These are phyloP conservation scores for Stereum hirsutum DNA, from an alignment of 1,284 basidiomycete genomes.

Conservation along the genomic window DNA sequence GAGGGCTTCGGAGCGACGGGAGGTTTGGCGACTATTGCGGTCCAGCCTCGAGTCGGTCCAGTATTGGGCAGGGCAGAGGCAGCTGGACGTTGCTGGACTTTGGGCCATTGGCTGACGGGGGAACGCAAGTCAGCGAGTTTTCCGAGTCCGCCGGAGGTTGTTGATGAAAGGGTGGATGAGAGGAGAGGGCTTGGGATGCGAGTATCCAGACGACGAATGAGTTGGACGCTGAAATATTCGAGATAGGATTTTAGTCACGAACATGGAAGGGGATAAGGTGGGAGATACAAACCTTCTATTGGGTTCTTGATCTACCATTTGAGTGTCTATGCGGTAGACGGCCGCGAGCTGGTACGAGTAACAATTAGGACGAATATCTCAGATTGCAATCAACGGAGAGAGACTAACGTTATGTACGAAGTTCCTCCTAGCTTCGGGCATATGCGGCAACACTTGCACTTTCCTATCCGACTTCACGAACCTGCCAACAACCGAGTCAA, in stretches of 20 bases:
- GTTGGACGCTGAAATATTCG: constrained; percentile 48
- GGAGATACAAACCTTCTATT: constrained; percentile 28
- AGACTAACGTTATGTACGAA: constrained; percentile 64
- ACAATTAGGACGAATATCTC: background rate
- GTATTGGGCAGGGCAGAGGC: constrained; percentile 7
- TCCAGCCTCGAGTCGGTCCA: constrained; percentile 24
- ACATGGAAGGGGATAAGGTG: no score
- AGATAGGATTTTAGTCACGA: no score
- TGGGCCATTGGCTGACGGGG: constrained; percentile 12
- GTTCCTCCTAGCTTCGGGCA: constrained; percentile 68
- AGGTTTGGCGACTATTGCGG: constrained; percentile 22
- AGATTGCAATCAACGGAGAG: background rate
- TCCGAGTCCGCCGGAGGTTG: constrained; percentile 30
- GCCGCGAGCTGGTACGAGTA: constrained; percentile 46
- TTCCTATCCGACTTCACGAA: constrained; percentile 64
- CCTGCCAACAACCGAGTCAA: constrained; percentile 22
- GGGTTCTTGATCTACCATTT: constrained; percentile 82
- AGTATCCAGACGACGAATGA: constrained; percentile 74
- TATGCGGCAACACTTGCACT: constrained; percentile 72
- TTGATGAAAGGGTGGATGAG: constrained; percentile 29
- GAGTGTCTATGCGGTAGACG: constrained; percentile 73
- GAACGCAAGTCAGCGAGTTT: constrained; percentile 47
- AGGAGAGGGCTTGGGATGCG: constrained; percentile 66
- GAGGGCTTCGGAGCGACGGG: constrained; percentile 9
- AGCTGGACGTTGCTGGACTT: constrained; percentile 13